Evolutionary conservation across 78 protist species (phyloP).

Genomic region (Cavenderia fasciculata): DNA sequence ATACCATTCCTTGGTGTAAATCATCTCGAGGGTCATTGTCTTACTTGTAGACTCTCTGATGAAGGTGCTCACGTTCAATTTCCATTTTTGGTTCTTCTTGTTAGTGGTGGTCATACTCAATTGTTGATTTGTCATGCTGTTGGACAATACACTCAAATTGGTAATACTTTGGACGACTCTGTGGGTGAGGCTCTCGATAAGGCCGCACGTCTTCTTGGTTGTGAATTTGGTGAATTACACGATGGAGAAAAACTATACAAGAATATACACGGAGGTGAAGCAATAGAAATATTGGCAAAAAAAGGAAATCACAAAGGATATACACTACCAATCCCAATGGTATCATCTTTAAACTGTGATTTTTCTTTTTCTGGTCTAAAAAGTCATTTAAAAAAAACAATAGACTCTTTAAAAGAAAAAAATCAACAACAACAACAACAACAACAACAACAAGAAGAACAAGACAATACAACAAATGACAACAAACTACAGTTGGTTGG

Average conservation of each 20-base stretch:
- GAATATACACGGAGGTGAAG: constrained; percentile 75
- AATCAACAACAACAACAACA: background rate
- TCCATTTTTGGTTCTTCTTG: constrained; percentile 80
- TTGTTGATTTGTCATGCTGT: constrained; percentile 79
- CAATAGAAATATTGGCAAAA: constrained; percentile 63
- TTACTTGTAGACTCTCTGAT: constrained; percentile 46
- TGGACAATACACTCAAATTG: constrained; percentile 61
- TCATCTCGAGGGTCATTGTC: constrained; percentile 86
- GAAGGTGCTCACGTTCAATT: constrained; percentile 17
- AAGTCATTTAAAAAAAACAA: too few relatives aligned
- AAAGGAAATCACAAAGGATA: constrained; percentile 15
- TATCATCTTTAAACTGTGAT: constrained; percentile 58
- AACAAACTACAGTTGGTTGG: background rate
- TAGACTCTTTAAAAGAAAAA: background rate
- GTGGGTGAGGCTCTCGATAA: constrained; percentile 93
- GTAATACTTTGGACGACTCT: constrained; percentile 90
- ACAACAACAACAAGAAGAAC: background rate
- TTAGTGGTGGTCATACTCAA: constrained; percentile 88
- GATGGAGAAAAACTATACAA: constrained; percentile 16
- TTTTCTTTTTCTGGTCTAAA: constrained; percentile 80
- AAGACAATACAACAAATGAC: background rate
- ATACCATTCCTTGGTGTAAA: constrained; percentile 74
- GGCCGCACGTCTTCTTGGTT: constrained; percentile 22
- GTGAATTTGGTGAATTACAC: constrained; percentile 31
- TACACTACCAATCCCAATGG: constrained; percentile 29